A percentile compares a stretch with the other conserved stretches of the same genome.
phyloP scores from a whole-genome alignment of 768 basidiomycete genomes.

The Astraeus odoratus region DNA sequence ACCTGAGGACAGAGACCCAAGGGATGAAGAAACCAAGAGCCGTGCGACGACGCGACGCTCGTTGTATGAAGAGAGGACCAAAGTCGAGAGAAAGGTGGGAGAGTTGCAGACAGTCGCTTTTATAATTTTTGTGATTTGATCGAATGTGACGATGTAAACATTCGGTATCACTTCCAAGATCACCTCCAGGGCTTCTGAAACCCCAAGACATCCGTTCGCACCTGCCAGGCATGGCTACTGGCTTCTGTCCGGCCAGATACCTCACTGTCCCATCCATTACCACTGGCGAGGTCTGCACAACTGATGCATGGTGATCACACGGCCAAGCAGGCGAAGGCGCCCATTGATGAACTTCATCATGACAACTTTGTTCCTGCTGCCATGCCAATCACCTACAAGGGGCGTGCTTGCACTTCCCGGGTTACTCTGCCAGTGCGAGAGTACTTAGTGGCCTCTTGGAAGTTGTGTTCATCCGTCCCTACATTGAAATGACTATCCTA shows the following conservation, averaged over 20 bases:
- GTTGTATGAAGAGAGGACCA: constrained; percentile 13
- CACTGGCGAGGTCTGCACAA: too few species aligned
- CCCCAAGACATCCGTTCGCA: too few species aligned
- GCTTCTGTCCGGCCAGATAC: too few species aligned
- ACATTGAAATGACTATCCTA: too few species aligned
- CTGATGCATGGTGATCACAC: too few species aligned
- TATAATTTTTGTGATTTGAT: constrained; percentile 34
- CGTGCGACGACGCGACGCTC: constrained; percentile 23
- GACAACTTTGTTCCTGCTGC: neutral
- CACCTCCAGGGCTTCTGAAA: too few species aligned
- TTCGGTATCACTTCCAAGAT: too few species aligned
- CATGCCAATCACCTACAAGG: too few species aligned
- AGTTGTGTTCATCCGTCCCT: neutral
- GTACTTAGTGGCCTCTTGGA: neutral
- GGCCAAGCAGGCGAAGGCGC: too few species aligned
- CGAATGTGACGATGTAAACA: constrained; percentile 12
- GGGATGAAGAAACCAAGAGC: constrained; percentile 28
- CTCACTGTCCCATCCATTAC: too few species aligned
- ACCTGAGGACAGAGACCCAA: constrained; percentile 16
- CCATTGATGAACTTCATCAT: too few species aligned
- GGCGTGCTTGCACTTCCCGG: too few species aligned
- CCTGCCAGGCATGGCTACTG: constrained; percentile 7
- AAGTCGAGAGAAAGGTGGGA: constrained; percentile 27
- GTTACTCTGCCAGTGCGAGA: neutral
- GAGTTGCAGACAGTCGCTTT: constrained; percentile 31